Conservation (phyloP, 2,329 filamentous ascomycete genomes). For the Phaeosphaeriaceae sp. region DNA sequence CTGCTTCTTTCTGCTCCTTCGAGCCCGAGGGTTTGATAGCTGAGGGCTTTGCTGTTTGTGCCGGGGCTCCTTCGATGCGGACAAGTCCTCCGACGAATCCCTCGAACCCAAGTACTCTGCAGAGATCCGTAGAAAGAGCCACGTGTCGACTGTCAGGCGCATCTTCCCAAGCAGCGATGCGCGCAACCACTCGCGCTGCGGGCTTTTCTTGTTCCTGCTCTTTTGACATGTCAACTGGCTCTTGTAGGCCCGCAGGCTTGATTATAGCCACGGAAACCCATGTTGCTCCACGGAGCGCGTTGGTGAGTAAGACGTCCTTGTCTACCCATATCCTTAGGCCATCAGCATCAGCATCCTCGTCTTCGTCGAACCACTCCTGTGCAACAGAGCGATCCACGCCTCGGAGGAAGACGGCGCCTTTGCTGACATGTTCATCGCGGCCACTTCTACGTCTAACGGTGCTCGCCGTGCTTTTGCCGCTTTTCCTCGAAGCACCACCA, state of each 20-base stretch:
- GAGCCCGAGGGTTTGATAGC: constrained; percentile 45
- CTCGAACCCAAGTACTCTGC: constrained; percentile 73
- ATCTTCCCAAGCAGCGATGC: constrained; percentile 81
- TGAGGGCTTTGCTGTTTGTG: constrained; percentile 71
- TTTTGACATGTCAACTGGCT: constrained; percentile 74
- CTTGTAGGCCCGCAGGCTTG: constrained; percentile 78
- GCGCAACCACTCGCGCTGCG: constrained; percentile 76
- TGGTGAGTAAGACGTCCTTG: constrained; percentile 74
- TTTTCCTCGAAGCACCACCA: constrained; percentile 79
- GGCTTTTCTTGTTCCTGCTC: constrained; percentile 67
- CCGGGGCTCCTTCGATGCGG: constrained; percentile 82
- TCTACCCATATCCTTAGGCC: constrained; percentile 85
- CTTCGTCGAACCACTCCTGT: constrained; percentile 80
- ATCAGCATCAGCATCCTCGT: constrained; percentile 55
- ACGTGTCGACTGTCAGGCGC: constrained; percentile 82
- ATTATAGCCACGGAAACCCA: constrained; percentile 89
- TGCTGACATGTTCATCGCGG: constrained; percentile 70
- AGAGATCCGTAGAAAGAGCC: constrained; percentile 80
- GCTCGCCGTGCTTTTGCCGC: constrained; percentile 77
- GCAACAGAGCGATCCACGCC: constrained; percentile 76
- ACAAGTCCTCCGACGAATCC: constrained; percentile 85
- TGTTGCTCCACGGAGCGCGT: constrained; percentile 76
- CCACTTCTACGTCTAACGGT: constrained; percentile 68
- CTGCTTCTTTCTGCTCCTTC: constrained; percentile 53
- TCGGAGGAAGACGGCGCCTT: constrained; percentile 76